phyloP scores from a whole-genome alignment of 2,329 filamentous ascomycete genomes.

The Aphanoascus verrucosus region DNA sequence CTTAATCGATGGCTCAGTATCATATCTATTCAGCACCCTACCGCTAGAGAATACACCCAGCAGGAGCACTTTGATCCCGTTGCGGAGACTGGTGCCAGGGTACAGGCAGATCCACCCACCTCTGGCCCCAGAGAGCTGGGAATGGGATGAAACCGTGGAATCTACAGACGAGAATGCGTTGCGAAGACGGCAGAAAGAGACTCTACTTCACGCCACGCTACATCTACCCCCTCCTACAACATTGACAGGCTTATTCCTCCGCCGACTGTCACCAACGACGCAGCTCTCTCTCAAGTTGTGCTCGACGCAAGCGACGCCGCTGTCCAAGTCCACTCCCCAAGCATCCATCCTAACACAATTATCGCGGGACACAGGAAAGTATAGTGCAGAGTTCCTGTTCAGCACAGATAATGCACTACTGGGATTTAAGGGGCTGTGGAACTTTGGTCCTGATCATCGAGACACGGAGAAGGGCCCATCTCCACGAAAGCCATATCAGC shows the following conservation, averaged over 20 bases:
- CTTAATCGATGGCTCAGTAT: slow-evolving; percentile 90
- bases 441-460: slow-evolving; percentile 64
- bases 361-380: slow-evolving; percentile 70
- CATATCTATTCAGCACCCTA: slow-evolving; percentile 87
- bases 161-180: neutral
- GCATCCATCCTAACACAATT: slow-evolving; percentile 38
- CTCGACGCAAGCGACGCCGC: slow-evolving; percentile 31
- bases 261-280: slow-evolving; percentile 63
- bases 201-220: slow-evolving; percentile 37
- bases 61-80: slow-evolving; percentile 62
- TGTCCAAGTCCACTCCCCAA: slow-evolving; percentile 36
- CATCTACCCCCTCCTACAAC: slow-evolving; percentile 59
- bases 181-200: slow-evolving; percentile 27
- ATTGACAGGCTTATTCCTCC: slow-evolving; percentile 74
- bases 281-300: slow-evolving; percentile 62
- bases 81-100: slow-evolving; percentile 67
- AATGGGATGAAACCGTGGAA: neutral
- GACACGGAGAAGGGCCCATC: slow-evolving; percentile 6
- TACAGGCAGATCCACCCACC: slow-evolving; percentile 61
- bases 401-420: slow-evolving; percentile 86
- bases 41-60: slow-evolving; percentile 56
- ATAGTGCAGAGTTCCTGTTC: slow-evolving; percentile 78
- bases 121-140: slow-evolving; percentile 26
- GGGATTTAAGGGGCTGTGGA: slow-evolving; percentile 81
- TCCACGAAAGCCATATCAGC: slow-evolving; percentile 39